A percentile compares a stretch with the other conserved stretches of the same genome.
phyloP scores from a whole-genome alignment of 2,329 filamentous ascomycete genomes.

The Penicillium digitatum region DNA sequence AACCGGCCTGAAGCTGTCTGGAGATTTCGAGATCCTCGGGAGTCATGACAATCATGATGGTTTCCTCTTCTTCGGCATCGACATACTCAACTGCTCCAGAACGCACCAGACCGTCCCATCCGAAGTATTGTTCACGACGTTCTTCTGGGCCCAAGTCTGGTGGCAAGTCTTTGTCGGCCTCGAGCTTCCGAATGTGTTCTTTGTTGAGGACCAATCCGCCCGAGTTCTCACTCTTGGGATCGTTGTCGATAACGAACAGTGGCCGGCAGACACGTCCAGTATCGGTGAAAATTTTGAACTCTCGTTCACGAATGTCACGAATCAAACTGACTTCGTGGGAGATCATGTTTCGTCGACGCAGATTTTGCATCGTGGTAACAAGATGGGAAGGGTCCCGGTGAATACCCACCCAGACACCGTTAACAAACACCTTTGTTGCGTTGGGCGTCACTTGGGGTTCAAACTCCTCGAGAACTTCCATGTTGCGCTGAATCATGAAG shows the following conservation, averaged over 20 bases:
- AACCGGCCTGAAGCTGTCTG: slow-evolving; percentile 64
- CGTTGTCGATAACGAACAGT: slow-evolving; percentile 87
- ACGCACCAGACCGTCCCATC: slow-evolving; percentile 82
- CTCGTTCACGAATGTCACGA: slow-evolving; percentile 90
- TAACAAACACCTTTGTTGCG: slow-evolving; percentile 96
- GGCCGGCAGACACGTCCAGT: slow-evolving; percentile 92
- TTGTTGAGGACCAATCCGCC: slow-evolving; percentile 79
- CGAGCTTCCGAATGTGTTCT: slow-evolving; percentile 73
- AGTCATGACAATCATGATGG: slow-evolving; percentile 98
- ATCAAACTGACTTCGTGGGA: slow-evolving; percentile 92
- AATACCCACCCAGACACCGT: slow-evolving; percentile 96
- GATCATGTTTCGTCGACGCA: slow-evolving; percentile 76
- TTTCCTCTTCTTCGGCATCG: slow-evolving; percentile 97
- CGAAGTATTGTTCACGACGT: slow-evolving; percentile 61
- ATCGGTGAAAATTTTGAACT: slow-evolving; percentile 98
- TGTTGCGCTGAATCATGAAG: slow-evolving; percentile 92
- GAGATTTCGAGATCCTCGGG: slow-evolving; percentile 87
- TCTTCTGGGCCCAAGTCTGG: slow-evolving; percentile 58
- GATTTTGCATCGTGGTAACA: slow-evolving; percentile 70
- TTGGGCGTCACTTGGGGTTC: slow-evolving; percentile 79
- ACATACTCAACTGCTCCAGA: slow-evolving; percentile 90
- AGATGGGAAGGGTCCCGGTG: slow-evolving; percentile 84
- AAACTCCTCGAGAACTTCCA: slow-evolving; percentile 96
- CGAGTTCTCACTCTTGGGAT: slow-evolving; percentile 67
- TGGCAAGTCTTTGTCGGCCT: slow-evolving; percentile 65